Conservation (phyloP, 768 basidiomycete genomes). For the Leccinum boreale region DNA sequence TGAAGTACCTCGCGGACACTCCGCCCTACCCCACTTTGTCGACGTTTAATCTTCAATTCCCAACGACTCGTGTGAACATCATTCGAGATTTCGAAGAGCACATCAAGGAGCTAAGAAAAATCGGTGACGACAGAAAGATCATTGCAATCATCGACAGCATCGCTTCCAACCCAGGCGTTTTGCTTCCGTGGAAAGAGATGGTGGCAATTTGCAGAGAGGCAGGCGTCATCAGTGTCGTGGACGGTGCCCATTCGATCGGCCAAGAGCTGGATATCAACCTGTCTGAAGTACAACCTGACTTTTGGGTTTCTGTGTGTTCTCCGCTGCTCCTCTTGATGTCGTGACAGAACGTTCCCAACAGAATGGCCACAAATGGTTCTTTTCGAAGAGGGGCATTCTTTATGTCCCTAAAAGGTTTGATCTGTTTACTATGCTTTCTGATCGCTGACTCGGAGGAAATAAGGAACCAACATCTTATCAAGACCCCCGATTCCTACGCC, state of each 20-base stretch:
- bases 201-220: conserved; percentile 61
- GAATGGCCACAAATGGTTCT: conserved; percentile 89
- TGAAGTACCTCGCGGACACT: conserved; percentile 53
- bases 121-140: conserved; percentile 40
- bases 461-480: conserved; percentile 65
- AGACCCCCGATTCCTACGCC: conserved; percentile 59
- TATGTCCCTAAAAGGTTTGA: conserved; percentile 66
- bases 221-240: conserved; percentile 62
- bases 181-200: conserved; percentile 70
- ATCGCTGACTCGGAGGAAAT: neutral
- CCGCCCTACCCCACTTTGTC: conserved; percentile 51
- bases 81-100: conserved; percentile 45
- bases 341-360: conserved; percentile 20
- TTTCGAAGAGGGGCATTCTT: conserved; percentile 62
- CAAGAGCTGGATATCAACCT: conserved; percentile 65
- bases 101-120: conserved; percentile 29
- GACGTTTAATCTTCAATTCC: conserved; percentile 50
- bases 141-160: conserved; percentile 72
- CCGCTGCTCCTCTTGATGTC: neutral
- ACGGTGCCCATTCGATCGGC: conserved; percentile 79
- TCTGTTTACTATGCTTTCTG: neutral
- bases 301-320: conserved; percentile 68
- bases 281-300: conserved; percentile 57
- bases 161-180: conserved; percentile 55
- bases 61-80: conserved; percentile 54